phyloP scores from a whole-genome alignment of 192 early-diverging fungal genomes.

The Backusella circina region DNA sequence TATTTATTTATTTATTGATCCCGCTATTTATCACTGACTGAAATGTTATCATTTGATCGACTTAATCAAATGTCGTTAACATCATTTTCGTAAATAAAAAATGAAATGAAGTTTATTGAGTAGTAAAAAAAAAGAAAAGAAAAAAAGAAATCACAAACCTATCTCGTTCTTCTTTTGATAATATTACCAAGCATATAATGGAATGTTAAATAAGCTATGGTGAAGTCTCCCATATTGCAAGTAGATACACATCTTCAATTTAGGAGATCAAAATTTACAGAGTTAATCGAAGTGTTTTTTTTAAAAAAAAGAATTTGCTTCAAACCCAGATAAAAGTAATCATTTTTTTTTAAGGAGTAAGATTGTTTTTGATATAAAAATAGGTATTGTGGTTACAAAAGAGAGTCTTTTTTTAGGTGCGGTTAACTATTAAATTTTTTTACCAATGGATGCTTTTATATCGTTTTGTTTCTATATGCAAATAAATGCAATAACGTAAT shows the following conservation, averaged over 20 bases:
- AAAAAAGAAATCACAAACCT: no score
- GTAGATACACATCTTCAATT: background rate
- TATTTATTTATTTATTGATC: no score
- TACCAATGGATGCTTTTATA: background rate
- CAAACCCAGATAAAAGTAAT: background rate
- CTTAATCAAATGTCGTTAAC: no score
- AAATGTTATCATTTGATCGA: no score
- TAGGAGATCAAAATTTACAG: background rate
- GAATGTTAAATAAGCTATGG: no score
- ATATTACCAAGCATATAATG: no score
- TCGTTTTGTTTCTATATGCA: background rate
- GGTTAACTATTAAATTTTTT: background rate
- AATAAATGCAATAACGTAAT: background rate
- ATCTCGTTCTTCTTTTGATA: no score
- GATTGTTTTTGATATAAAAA: background rate
- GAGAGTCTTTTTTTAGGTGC: background rate
- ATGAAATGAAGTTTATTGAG: no score
- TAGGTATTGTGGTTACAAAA: background rate
- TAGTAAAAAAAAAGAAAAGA: no score
- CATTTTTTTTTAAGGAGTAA: background rate
- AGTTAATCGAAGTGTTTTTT: background rate
- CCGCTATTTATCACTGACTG: no score
- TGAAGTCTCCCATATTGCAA: background rate
- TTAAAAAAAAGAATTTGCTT: background rate
- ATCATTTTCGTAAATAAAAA: no score